Base-by-base conservation (phyloP, 345 rosid species). In the Corymbia maculata region DNA sequence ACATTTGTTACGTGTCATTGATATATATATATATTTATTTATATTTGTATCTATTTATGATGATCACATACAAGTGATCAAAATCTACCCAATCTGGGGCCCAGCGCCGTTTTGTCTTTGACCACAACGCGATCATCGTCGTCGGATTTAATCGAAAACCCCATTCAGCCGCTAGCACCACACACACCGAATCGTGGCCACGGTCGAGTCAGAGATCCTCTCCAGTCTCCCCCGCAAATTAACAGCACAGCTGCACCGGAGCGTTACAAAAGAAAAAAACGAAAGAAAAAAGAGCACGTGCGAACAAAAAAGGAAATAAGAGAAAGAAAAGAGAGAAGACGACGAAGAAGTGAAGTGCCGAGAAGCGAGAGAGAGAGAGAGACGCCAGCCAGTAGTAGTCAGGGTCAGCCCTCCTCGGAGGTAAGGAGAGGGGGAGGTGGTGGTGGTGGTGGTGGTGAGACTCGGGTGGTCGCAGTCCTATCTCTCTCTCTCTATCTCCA, bases 381-480 rank as follows among this genome's bases (percentile, higher is more conserved):
- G 57, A 70, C 55, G 88, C 50, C 90, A 89, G 24, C 28, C 82
- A 22, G 61, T 55, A 4, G 26, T 8, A 9, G 80, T 17, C 68
- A 28, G n/a, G 4, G 80, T 17, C 42, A 28, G 68, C 26, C 68
- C 68, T 61, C 68, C 2, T 28, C 68, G 30, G 15, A 1, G 15
- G 16, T 12, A 26, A 4, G 13, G 28, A 9, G 28, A 55, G 61
- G 30, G 24, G 66, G 13, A 59, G 66, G 30, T 49, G 11, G 51
- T 50, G 12, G 53, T 15, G 7, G 53, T 14, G 51, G 51, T 9
- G 52, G 66, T 57, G 90, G 86, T 87, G 93, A 89, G 91, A 87
- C 88, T 88, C 94, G 95, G 95, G 95, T 91, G 95, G 95, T 87
- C 92, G 88, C 91, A 88, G 87, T 90, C 90, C 88, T 90, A 85